phyloP scores from a whole-genome alignment of 1,139 yeast genomes.

The Pichia sp. region DNA sequence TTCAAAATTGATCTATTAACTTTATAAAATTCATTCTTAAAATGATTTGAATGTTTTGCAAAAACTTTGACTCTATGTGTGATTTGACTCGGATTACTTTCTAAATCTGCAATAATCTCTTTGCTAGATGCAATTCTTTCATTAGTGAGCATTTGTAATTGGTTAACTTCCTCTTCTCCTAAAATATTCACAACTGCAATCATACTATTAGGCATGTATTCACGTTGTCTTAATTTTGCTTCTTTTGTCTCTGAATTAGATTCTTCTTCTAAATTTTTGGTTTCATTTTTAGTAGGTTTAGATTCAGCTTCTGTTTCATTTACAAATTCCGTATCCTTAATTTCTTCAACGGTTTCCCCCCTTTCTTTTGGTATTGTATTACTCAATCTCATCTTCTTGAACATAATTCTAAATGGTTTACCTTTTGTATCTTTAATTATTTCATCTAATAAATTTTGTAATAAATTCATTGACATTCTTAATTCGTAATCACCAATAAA shows the following conservation, averaged over 20 bases:
- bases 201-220: conserved; percentile 1
- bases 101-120: background rate
- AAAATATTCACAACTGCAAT: conserved; percentile 15
- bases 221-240: background rate
- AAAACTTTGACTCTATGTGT: conserved; percentile 16
- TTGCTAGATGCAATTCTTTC: conserved; percentile 12
- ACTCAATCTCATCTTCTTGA: conserved; percentile 8
- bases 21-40: conserved; percentile 10
- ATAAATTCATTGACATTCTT: conserved; percentile 51
- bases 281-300: background rate
- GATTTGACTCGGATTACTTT: conserved; percentile 5
- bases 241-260: background rate
- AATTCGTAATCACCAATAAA: conserved; percentile 69
- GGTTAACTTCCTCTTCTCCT: conserved; percentile 5
- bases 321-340: background rate
- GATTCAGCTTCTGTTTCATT: background rate
- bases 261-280: background rate
- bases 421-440: conserved; percentile 29
- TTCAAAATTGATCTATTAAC: conserved; percentile 14
- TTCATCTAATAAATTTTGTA: conserved; percentile 46
- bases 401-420: conserved; percentile 23
- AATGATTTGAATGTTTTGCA: conserved; percentile 10
- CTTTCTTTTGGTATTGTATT: background rate
- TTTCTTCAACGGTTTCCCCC: background rate
- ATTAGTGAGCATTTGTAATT: conserved; percentile 14